phyloP scores from a whole-genome alignment of 225 moss, liverwort and hornwort genomes.

The Asterella californica region DNA sequence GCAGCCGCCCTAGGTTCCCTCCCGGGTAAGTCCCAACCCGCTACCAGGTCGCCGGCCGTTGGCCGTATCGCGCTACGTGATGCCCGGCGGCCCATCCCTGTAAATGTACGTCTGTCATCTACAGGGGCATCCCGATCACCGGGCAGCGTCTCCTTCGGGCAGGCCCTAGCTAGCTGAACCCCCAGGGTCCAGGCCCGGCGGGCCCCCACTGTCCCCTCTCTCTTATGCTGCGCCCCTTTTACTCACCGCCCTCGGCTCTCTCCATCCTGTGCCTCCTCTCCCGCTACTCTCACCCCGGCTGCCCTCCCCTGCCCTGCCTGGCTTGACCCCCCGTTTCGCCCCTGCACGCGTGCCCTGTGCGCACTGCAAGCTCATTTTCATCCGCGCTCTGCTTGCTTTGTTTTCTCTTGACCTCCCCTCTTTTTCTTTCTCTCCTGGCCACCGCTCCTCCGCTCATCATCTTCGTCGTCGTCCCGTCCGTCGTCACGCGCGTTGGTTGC shows the following conservation, averaged over 20 bases:
- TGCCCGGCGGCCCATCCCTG: background rate
- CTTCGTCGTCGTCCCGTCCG: background rate
- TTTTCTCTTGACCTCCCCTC: background rate
- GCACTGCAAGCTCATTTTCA: too few species aligned
- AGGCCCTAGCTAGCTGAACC: too few species aligned
- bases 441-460: background rate
- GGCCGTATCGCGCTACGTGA: background rate
- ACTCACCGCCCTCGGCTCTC: too few species aligned
- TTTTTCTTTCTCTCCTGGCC: background rate
- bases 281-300: too few species aligned
- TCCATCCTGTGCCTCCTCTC: too few species aligned
- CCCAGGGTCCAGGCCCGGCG: too few species aligned
- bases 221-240: too few species aligned
- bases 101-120: background rate
- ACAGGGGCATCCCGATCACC: background rate
- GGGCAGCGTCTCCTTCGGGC: background rate
- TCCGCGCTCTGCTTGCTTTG: too few species aligned
- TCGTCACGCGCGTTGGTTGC: slow-evolving; percentile 17
- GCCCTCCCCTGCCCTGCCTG: too few species aligned
- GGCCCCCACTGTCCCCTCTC: too few species aligned
- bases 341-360: too few species aligned
- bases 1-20: slow-evolving; percentile 13
- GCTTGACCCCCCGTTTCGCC: too few species aligned
- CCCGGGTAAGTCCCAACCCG: background rate
- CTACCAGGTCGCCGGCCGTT: background rate